Conservation (phyloP, 2,329 filamentous ascomycete genomes). For the Epichloe scottii region DNA sequence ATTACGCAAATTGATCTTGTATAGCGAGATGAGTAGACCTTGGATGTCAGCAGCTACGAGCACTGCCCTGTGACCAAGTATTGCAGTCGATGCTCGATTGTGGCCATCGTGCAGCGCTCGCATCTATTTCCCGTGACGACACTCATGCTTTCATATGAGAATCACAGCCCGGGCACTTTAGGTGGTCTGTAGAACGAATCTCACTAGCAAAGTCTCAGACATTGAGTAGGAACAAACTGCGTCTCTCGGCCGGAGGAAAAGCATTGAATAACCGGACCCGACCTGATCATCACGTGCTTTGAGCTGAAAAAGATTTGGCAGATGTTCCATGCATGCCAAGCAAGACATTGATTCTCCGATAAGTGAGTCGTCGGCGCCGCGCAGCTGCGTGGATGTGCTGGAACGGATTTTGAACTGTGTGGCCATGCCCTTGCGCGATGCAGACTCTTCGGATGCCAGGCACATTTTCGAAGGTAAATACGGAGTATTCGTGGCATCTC, state of each 20-base stretch:
- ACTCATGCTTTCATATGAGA: neutral
- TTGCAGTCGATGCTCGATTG: neutral
- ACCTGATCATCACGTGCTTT: neutral
- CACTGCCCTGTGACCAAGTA: neutral
- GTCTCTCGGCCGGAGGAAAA: neutral
- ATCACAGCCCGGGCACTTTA: neutral
- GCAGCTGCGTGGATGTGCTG: neutral
- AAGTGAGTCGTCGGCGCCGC: neutral
- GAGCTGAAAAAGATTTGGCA: too few relatives aligned
- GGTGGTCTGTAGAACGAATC: neutral
- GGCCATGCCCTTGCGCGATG: neutral
- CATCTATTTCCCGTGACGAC: neutral
- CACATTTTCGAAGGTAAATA: too few relatives aligned
- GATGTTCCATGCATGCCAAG: neutral
- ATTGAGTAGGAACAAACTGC: neutral
- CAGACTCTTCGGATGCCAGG: neutral
- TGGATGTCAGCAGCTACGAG: too few relatives aligned
- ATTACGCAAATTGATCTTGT: neutral
- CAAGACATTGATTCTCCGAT: neutral
- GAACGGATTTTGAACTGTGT: neutral
- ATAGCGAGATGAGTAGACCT: neutral
- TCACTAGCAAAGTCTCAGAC: neutral
- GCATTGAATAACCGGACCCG: neutral
- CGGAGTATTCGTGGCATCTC: neutral
- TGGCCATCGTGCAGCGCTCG: neutral